A percentile compares a stretch with the other conserved stretches of the same genome.
phyloP scores from a whole-genome alignment of 345 rosid genomes.

The Orychophragmus violaceus region DNA sequence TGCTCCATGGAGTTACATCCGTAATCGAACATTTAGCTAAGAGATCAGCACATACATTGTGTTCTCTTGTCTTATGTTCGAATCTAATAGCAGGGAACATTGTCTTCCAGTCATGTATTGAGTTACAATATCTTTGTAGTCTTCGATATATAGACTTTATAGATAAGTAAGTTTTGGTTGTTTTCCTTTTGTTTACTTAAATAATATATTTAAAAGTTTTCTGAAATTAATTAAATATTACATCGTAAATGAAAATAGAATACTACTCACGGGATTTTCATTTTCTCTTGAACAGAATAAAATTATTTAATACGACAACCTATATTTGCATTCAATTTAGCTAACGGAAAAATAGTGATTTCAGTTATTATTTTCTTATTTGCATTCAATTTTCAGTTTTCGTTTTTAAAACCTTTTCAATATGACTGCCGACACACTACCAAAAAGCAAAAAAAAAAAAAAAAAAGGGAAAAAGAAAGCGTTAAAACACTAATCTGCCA shows the following conservation, averaged over 20 bases:
- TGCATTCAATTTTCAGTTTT: too few species aligned
- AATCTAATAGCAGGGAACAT: too few species aligned
- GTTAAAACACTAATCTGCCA: background rate
- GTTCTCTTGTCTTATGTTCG: too few species aligned
- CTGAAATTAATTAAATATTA: background rate
- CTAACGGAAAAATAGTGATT: background rate
- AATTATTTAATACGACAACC: background rate
- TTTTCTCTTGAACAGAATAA: background rate
- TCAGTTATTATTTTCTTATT: background rate
- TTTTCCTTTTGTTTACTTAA: background rate
- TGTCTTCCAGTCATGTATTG: too few species aligned
- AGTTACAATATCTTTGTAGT: too few species aligned
- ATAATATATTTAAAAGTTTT: background rate
- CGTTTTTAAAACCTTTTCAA: background rate
- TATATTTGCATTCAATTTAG: background rate
- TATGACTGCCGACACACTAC: conserved; percentile 15
- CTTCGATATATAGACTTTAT: too few species aligned
- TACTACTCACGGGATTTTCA: background rate
- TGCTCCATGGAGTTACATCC: too few species aligned
- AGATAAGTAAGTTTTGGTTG: background rate
- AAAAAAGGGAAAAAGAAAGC: background rate
- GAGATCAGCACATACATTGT: too few species aligned
- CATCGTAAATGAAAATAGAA: background rate
- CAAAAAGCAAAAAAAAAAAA: too few species aligned
- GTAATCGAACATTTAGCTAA: too few species aligned